Conservation (phyloP, 257 asterid species). For the Plectranthus barbatus region DNA sequence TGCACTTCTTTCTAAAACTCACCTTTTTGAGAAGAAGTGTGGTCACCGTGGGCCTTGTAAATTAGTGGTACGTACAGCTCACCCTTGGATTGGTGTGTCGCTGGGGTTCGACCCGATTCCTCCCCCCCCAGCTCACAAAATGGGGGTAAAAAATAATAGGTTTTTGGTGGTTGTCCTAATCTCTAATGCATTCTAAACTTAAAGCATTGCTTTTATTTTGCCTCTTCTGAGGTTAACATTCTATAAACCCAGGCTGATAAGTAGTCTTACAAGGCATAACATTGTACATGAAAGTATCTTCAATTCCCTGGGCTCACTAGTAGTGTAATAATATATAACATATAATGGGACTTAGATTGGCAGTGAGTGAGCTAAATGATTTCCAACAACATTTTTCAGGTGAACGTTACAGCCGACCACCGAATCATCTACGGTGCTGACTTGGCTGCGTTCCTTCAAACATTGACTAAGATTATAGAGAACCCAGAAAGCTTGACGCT, state of each 20-base stretch:
- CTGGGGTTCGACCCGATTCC: no score
- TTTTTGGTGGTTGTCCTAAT: not conserved
- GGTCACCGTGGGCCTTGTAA: not conserved
- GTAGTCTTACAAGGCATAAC: not conserved
- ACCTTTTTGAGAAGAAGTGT: not conserved
- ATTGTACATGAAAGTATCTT: not conserved
- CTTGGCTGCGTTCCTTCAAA: constrained; percentile 72
- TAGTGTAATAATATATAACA: not conserved
- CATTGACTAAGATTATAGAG: constrained; percentile 62
- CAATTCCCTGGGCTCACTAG: not conserved
- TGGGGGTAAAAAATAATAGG: not conserved
- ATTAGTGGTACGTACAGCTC: not conserved
- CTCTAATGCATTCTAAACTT: not conserved
- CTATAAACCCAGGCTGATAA: not conserved
- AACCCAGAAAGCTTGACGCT: constrained; percentile 71
- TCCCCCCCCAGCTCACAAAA: not conserved
- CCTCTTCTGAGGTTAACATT: not conserved
- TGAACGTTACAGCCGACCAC: constrained; percentile 84
- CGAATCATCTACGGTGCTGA: constrained; percentile 79
- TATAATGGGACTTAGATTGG: not conserved
- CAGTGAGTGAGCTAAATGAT: not conserved
- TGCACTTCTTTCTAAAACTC: not conserved
- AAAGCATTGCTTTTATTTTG: not conserved
- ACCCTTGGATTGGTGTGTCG: not conserved
- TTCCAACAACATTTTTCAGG: constrained; percentile 30